Evolutionary conservation across 139 green algal species (phyloP).

Genomic region (Chlamydomonas incerta): DNA sequence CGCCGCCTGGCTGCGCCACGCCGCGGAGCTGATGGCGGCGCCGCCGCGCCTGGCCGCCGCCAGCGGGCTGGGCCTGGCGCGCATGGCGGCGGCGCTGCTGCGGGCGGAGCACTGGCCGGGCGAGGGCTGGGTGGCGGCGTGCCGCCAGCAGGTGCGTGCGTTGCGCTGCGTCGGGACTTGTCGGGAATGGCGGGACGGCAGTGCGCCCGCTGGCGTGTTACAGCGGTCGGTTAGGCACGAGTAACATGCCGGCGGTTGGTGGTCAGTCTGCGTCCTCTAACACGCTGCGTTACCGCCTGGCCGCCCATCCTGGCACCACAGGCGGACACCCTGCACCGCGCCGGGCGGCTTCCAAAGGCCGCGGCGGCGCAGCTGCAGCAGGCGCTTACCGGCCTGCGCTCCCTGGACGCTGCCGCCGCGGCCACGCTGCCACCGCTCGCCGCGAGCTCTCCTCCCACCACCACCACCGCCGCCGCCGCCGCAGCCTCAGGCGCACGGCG

Average conservation of each 20-base stretch:
- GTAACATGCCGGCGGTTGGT: no score
- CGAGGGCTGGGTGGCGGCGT: background rate
- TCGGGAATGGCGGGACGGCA: no score
- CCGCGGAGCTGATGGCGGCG: background rate
- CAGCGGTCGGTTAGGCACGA: no score
- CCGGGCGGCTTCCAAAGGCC: background rate
- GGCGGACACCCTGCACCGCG: background rate
- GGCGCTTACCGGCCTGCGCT: background rate
- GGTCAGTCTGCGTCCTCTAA: no score
- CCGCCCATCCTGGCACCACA: no score
- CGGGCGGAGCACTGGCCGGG: conserved; percentile 13
- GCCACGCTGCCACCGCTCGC: no score
- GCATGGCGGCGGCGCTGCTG: background rate
- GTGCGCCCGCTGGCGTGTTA: no score
- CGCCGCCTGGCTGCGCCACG: background rate
- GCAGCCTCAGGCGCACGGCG: no score
- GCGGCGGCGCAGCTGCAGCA: background rate
- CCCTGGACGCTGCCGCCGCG: background rate
- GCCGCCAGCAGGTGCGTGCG: background rate
- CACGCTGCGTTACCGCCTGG: no score
- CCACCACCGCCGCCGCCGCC: no score
- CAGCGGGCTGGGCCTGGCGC: conserved; percentile 14
- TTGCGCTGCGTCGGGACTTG: no score
- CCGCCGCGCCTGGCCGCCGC: background rate
- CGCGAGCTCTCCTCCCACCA: no score